These are phyloP conservation scores for Colletotrichum noveboracense DNA, from an alignment of 2,329 filamentous ascomycete genomes.

Conservation along the genomic window DNA sequence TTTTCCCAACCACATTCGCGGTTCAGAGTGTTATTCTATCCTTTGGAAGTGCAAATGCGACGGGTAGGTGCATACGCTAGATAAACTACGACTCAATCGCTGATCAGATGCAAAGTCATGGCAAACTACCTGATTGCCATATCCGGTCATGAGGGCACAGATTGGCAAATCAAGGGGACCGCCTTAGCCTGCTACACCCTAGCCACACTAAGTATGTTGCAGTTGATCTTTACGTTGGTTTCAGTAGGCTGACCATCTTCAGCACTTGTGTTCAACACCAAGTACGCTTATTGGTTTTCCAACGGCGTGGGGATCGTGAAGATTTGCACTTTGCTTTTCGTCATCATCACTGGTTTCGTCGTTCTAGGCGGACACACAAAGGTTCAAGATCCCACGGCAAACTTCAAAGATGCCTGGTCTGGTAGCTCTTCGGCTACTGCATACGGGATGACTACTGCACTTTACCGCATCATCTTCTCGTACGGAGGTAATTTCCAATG, in stretches of 20 bases:
- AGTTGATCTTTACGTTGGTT: not conserved
- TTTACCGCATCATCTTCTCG: conserved; percentile 11
- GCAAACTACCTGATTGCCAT: conserved; percentile 68
- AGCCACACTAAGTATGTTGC: conserved; percentile 36
- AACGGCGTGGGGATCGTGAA: conserved; percentile 65
- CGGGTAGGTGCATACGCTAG: not conserved
- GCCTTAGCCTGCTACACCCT: conserved; percentile 68
- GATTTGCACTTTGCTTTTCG: conserved; percentile 40
- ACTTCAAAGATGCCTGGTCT: conserved; percentile 34
- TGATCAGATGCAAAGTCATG: conserved; percentile 47
- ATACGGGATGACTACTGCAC: not conserved
- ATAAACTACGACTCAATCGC: accelerated
- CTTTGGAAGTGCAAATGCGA: conserved; percentile 69
- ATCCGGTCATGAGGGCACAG: conserved; percentile 50
- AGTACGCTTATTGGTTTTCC: conserved; percentile 58
- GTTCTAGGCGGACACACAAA: not conserved
- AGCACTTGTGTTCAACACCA: conserved; percentile 45
- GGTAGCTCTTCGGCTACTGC: not conserved
- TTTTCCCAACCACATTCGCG: conserved; percentile 69
- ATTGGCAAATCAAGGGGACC: conserved; percentile 72
- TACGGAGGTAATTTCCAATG: conserved; percentile 27
- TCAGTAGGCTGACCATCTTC: not conserved
- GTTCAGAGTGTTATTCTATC: conserved; percentile 67
- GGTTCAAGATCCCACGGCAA: conserved; percentile 35
- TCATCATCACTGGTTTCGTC: not conserved